phyloP scores from a whole-genome alignment of 495 filamentous ascomycete genomes.

The Poronia punctata region DNA sequence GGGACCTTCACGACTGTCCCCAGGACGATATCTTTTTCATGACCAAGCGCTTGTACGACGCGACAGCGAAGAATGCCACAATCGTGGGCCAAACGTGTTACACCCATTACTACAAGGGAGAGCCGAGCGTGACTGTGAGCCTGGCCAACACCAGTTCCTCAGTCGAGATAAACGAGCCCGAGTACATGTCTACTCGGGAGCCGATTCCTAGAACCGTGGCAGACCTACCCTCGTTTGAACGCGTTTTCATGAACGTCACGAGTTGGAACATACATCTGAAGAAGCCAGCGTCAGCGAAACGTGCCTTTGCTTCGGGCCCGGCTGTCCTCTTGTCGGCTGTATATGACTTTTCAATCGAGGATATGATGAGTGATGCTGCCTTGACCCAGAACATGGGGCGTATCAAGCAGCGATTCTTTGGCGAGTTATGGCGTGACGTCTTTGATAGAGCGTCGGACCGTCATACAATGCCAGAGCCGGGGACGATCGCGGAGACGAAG shows the following conservation, averaged over 20 bases:
- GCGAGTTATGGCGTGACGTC: constrained; percentile 25
- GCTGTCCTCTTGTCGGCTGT: constrained; percentile 18
- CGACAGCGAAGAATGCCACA: no score
- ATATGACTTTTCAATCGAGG: constrained; percentile 18
- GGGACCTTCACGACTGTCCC: no score
- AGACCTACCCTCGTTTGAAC: constrained; percentile 14
- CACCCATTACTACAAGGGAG: constrained; percentile 26
- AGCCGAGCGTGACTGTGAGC: constrained; percentile 18
- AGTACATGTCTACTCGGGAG: constrained; percentile 10
- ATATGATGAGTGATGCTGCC: constrained; percentile 14
- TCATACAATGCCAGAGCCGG: not conserved
- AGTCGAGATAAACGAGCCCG: constrained; percentile 20
- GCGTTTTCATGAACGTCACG: constrained; percentile 8
- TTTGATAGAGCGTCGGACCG: constrained; percentile 6
- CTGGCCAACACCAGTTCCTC: constrained; percentile 13
- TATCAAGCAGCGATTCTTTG: constrained; percentile 32
- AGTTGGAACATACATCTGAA: constrained; percentile 15
- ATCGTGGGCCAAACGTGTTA: constrained; percentile 18
- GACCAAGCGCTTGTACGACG: no score
- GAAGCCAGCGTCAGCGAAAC: constrained; percentile 11
- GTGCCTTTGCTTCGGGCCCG: constrained; percentile 16
- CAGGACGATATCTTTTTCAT: no score
- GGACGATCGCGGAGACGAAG: not conserved
- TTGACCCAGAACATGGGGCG: constrained; percentile 13
- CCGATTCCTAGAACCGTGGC: constrained; percentile 1